Conservation (phyloP, 805 yeast species). For the Peterozyma xylosa region DNA sequence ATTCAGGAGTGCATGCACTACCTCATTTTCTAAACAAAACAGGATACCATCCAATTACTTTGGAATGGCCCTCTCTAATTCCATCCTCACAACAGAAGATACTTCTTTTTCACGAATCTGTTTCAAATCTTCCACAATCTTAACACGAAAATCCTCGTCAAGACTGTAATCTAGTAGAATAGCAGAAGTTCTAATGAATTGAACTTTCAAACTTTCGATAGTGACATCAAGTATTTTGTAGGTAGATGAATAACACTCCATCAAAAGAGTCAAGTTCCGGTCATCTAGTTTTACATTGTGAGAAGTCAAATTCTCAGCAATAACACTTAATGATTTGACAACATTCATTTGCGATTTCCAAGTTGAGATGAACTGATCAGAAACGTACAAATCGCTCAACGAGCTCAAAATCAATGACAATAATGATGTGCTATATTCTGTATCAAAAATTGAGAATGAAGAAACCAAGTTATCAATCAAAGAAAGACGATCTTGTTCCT, state of each 20-base stretch:
- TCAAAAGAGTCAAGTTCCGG: background rate
- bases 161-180: conserved; percentile 3
- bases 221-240: conserved; percentile 10
- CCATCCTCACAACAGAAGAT: conserved; percentile 40
- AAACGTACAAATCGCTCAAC: conserved; percentile 19
- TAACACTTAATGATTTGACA: conserved; percentile 29
- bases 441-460: conserved; percentile 19
- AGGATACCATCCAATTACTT: too few species aligned
- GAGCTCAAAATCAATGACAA: conserved; percentile 22
- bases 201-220: conserved; percentile 52
- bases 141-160: conserved; percentile 33
- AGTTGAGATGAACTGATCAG: conserved; percentile 27
- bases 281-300: background rate
- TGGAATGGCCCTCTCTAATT: conserved; percentile 17
- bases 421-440: conserved; percentile 15
- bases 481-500: conserved; percentile 39
- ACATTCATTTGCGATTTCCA: conserved; percentile 55
- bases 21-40: too few species aligned
- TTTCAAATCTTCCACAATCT: conserved; percentile 28
- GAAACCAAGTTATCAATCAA: conserved; percentile 28
- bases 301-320: conserved; percentile 10
- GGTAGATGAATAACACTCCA: background rate
- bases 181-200: conserved; percentile 24
- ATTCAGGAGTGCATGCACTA: too few species aligned
- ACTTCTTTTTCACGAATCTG: conserved; percentile 25